phyloP scores from a whole-genome alignment of 352 stramenopile genomes.

The Phytophthora syringae region DNA sequence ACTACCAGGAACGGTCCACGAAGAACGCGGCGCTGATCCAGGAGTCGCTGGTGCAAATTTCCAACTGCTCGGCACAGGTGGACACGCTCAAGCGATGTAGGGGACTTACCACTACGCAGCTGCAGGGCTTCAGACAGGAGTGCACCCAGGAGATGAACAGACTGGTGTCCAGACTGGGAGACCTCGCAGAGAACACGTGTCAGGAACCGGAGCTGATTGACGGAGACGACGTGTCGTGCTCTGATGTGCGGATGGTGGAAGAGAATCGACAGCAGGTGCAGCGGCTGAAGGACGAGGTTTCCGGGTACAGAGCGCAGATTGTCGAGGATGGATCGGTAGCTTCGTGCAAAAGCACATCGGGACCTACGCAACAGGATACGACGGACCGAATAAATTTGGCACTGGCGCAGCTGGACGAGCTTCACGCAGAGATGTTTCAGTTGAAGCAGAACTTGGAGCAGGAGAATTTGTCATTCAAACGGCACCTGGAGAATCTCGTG shows the following conservation, averaged over 20 bases:
- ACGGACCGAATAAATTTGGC: conserved; percentile 52
- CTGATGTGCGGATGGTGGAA: conserved; percentile 8
- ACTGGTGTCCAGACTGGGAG: conserved; percentile 48
- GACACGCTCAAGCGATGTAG: conserved; percentile 45
- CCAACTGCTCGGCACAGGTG: conserved; percentile 56
- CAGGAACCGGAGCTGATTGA: conserved; percentile 19
- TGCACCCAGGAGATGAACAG: conserved; percentile 57
- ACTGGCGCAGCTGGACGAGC: conserved; percentile 48
- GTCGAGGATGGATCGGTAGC: conserved; percentile 6
- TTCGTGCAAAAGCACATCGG: conserved; percentile 4
- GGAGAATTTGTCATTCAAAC: conserved; percentile 54
- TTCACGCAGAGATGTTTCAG: conserved; percentile 60
- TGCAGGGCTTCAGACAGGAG: conserved; percentile 49
- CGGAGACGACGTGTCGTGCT: conserved; percentile 9
- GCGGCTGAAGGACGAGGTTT: conserved; percentile 32
- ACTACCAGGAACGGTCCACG: conserved; percentile 52
- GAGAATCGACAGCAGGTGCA: conserved; percentile 35
- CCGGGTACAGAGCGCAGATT: conserved; percentile 22
- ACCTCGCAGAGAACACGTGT: conserved; percentile 29
- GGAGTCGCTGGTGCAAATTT: conserved; percentile 56
- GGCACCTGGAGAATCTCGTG: conserved; percentile 59
- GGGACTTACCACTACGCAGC: conserved; percentile 41
- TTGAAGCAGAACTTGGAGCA: conserved; percentile 57
- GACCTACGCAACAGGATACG: conserved; percentile 18
- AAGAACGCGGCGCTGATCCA: conserved; percentile 60